Base-by-base conservation (phyloP, 495 filamentous ascomycete genomes). In the Baudoinia panamericana region DNA sequence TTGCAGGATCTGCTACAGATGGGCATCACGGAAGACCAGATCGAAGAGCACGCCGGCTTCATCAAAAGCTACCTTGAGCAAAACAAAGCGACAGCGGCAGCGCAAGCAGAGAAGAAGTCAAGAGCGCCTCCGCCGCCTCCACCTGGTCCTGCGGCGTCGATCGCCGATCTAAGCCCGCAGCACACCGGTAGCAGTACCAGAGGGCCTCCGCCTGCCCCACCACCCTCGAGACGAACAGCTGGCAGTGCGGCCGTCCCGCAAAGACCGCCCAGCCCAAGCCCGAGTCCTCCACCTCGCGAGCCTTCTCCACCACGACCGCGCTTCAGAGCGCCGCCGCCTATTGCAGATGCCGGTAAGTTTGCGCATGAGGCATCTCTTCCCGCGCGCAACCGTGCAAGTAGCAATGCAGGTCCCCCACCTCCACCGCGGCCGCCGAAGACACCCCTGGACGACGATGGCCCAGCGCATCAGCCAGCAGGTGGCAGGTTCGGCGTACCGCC, bases 11-110 rank as follows among this genome's bases (percentile, higher is more conserved):
- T 97, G 17, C 66, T 75, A 51, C 63, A 72, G 20, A 85, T 94
- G 77, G 90, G 88, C 3, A 82, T 95, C 30, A 92, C 82, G 1
- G 82, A 90, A 52, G 88, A 94, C 54, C 79, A 90, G 50, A 90
- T 96, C 41, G 77, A 74, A 39, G 82, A 92, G 41, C 87, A 95
- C 53, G 80, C 85, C 28, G 88, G 93, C 38, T 96, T 95, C 51
- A 97, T 96, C 59, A 84, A 88, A 59, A 69, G 76, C 13, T 97
- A 90, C 53, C 79, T 95, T 50, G 78, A 78, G 48, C 71, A 90
- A 57, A 75, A 84, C 51, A 82, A 88, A 57, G 70, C 70, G 21
- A 67, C 68, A 51, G 62, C 62, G 48, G 49, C 61, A 8, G 43
- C 52, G 13, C 45, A 46, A 22, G 26, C 36, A 10, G 57, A 58